Base-by-base conservation (phyloP, 2,329 filamentous ascomycete genomes). In the Monosporascus ibericus region DNA sequence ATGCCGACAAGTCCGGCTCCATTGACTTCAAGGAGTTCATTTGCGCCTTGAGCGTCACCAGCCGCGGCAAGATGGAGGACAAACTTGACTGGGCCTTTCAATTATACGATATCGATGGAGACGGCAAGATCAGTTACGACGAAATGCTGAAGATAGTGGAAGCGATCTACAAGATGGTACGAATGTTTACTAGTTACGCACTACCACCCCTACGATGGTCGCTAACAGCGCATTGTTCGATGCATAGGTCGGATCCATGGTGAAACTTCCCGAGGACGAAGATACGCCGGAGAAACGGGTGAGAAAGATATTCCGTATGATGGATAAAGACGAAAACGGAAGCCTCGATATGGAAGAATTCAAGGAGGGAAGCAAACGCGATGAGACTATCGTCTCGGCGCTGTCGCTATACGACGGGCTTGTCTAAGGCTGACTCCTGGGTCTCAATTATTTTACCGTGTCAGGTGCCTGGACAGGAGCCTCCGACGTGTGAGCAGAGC, bases 1-100 rank as follows among this genome's bases (percentile, higher is more conserved):
- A 99, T 72, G 88, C 90, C 68, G 94, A 99, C 74, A 95, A 95
- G 68, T 96, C 90, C 44, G 94, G 94, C 60, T 92, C 89, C 62
- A 99, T 99, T 68, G 94, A 99, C 75, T 99, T 99, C 75, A 97
- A 97, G 72, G 94, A 99, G 74, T 99, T 99, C 75, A 99, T 99
- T 73, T 96, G 92, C 75, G 94, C 94, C 27, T 77, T 99, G 58
- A 96, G 90, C 72, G 92, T 99, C 67, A 99, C 94, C 48, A 95
- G 90, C 73, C 85, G 94, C 63, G 94, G 94, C 67, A 95, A 95
- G 78, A 96, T 97, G 90, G 94, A 99, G 75, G 94, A 99, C 75
- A 99, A 99, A 75, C 81, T 99, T 53, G 92, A 97, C 71, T 99
- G 94, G 94, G 94, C 94, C 17, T 99, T 99, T 76, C 92, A 99